A percentile compares a stretch with the other conserved stretches of the same genome.
Conservation (phyloP, 305 asterid species). For the Rubia peregrina region DNA sequence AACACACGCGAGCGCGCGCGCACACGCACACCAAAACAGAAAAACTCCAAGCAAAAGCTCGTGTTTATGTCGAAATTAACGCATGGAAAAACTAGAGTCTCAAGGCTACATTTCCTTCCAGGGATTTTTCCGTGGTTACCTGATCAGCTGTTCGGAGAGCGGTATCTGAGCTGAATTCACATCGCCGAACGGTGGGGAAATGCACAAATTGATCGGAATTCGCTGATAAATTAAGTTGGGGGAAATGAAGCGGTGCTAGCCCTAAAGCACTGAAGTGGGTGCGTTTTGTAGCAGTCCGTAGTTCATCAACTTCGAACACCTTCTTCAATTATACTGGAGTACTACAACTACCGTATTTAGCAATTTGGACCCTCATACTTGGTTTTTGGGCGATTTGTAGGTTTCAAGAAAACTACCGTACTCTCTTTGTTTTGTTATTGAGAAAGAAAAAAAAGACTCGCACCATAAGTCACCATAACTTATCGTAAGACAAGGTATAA, state of each 20-base stretch:
- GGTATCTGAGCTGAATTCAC: slow-evolving; percentile 6
- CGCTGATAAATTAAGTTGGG: background rate
- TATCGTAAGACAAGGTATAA: too few relatives aligned
- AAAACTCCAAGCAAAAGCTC: background rate
- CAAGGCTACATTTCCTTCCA: background rate
- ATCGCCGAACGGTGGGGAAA: background rate
- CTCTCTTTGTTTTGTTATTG: too few relatives aligned
- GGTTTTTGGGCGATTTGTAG: background rate
- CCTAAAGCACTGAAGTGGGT: slow-evolving; percentile 5
- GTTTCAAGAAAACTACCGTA: too few relatives aligned
- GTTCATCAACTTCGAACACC: background rate
- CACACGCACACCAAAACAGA: background rate
- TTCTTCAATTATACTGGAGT: background rate
- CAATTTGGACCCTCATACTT: background rate
- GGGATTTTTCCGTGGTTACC: slow-evolving; percentile 1
- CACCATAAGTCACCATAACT: too few relatives aligned
- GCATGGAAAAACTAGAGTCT: background rate
- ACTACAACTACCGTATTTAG: background rate
- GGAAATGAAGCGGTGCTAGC: slow-evolving; percentile 1
- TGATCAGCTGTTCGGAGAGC: slow-evolving; percentile 6
- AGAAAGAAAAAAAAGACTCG: too few relatives aligned
- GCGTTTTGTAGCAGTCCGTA: background rate
- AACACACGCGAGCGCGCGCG: background rate
- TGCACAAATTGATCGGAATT: background rate
- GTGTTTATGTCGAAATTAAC: background rate